These are phyloP conservation scores for Parasitella parasitica DNA, from an alignment of 371 early-diverging fungal species.

Conservation along the genomic window DNA sequence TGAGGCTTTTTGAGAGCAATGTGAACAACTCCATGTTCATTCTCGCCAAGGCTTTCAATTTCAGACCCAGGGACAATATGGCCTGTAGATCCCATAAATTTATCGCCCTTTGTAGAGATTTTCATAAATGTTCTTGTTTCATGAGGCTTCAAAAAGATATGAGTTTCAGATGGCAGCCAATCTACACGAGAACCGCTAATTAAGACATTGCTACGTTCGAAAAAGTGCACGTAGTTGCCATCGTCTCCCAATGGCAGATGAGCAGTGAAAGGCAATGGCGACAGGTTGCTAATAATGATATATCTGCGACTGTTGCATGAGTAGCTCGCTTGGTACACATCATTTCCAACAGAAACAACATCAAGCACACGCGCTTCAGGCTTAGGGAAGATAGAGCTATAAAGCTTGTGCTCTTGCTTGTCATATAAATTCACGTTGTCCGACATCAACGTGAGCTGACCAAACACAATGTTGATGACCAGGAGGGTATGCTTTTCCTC, in stretches of 20 bases:
- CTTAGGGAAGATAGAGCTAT: conserved; percentile 44
- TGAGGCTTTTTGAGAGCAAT: conserved; percentile 16
- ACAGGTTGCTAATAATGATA: conserved; percentile 47
- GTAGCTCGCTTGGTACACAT: conserved; percentile 15
- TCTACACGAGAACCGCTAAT: not conserved
- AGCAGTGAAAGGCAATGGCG: conserved; percentile 29
- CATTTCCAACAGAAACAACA: conserved; percentile 27
- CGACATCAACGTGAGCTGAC: conserved; percentile 55
- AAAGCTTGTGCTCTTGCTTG: conserved; percentile 40
- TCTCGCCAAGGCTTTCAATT: conserved; percentile 2
- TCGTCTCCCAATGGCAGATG: conserved; percentile 25
- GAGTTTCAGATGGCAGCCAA: conserved; percentile 26
- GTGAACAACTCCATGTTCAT: conserved; percentile 5
- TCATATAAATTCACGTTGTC: conserved; percentile 46
- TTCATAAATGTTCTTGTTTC: conserved; percentile 46
- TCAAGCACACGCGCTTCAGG: conserved; percentile 38
- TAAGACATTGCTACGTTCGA: conserved; percentile 16
- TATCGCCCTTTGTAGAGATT: conserved; percentile 13
- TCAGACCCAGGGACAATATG: conserved; percentile 52
- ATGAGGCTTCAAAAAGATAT: conserved; percentile 31
- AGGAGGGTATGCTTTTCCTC: conserved; percentile 53
- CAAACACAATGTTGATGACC: conserved; percentile 52
- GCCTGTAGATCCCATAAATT: conserved; percentile 39
- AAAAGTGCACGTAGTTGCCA: conserved; percentile 24
- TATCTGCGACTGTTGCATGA: conserved; percentile 22